Conservation (phyloP, 768 basidiomycete species). For the Russula olivacea region DNA sequence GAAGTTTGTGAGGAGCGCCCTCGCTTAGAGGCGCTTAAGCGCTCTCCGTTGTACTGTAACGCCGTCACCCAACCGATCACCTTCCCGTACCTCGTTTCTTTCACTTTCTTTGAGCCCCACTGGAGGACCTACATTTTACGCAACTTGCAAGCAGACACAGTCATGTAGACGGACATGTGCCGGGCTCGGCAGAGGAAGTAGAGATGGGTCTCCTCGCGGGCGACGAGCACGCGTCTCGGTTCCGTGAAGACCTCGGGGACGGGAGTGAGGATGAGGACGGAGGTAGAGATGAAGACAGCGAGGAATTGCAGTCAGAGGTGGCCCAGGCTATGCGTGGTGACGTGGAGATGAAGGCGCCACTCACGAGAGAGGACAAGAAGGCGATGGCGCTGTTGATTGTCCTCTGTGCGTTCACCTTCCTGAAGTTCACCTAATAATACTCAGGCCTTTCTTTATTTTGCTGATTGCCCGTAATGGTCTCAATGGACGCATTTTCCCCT, state of each 20-base stretch:
- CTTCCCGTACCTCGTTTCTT: neutral
- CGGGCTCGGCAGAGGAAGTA: conserved; percentile 24
- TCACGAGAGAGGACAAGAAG: conserved; percentile 36
- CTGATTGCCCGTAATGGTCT: neutral
- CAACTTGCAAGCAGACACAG: conserved; percentile 1
- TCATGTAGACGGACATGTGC: neutral
- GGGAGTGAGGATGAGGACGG: conserved; percentile 20
- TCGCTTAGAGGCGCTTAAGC: too few relatives aligned
- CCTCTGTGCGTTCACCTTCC: conserved; percentile 37
- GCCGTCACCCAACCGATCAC: neutral
- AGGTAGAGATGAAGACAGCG: neutral
- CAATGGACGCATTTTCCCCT: neutral
- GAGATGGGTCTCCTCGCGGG: conserved; percentile 26
- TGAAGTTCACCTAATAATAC: too few relatives aligned
- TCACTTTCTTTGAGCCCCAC: neutral
- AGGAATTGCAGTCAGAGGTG: neutral
- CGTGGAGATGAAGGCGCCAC: conserved; percentile 5
- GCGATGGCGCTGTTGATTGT: conserved; percentile 43
- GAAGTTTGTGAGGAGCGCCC: neutral
- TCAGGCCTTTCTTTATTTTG: neutral
- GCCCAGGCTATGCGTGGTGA: neutral
- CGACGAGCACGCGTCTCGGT: conserved; percentile 17
- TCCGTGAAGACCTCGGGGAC: neutral
- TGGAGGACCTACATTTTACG: conserved; percentile 19
- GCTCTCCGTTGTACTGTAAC: too few relatives aligned